Evolutionary conservation across 1,284 basidiomycete genomes (phyloP).

Genomic region (Boletus sp.): DNA sequence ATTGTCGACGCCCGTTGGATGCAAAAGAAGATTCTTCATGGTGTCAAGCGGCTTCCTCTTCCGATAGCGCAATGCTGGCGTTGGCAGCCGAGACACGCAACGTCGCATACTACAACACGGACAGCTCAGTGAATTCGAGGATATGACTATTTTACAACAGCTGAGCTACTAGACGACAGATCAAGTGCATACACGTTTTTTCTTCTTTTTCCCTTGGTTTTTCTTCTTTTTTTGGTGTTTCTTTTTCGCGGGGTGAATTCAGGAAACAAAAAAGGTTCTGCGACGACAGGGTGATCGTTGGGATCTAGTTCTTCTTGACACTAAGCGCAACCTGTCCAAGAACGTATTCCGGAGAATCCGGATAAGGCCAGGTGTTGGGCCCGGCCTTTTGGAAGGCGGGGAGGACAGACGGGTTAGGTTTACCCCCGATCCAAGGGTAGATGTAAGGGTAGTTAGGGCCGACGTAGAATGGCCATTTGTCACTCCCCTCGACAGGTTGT

Average conservation of each 20-base stretch:
- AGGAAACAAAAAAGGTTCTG: neutral
- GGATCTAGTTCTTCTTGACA: conserved; percentile 2
- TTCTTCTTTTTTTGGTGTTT: too few species aligned
- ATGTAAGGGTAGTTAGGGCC: conserved; percentile 14
- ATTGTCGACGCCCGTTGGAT: too few species aligned
- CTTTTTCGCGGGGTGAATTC: neutral
- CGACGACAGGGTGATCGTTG: too few species aligned
- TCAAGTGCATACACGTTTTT: neutral
- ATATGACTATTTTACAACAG: conserved; percentile 4
- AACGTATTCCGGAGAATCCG: neutral
- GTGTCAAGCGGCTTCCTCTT: too few species aligned
- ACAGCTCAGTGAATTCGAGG: neutral
- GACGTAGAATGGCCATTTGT: conserved; percentile 13
- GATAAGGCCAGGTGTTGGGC: conserved; percentile 14
- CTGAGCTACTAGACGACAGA: neutral
- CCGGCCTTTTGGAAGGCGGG: conserved; percentile 9
- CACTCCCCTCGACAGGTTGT: conserved; percentile 1
- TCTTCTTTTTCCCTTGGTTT: too few species aligned
- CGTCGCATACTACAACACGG: neutral
- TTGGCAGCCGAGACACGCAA: too few species aligned
- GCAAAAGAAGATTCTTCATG: too few species aligned
- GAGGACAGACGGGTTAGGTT: conserved; percentile 14
- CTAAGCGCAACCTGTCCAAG: conserved; percentile 11
- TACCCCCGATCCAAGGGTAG: conserved; percentile 7
- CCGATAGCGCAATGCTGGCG: too few species aligned